Conservation (phyloP, 139 green algal species). For the Mesostigma viride region DNA sequence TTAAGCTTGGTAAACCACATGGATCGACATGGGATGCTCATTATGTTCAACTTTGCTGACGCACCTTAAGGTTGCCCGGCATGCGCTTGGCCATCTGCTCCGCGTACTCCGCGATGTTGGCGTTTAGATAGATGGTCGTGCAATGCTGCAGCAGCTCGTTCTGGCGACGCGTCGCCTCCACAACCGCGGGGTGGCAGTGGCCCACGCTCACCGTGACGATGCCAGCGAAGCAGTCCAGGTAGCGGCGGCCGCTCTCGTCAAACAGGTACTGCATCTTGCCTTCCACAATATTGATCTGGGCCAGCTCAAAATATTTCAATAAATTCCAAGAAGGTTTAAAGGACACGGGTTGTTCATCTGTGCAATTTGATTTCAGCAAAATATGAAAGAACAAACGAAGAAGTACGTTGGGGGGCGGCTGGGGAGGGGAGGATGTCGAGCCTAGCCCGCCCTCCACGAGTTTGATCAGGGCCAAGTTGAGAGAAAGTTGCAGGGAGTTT, state of each 20-base stretch:
- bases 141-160: conserved; percentile 62
- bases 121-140: conserved; percentile 78
- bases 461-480: too few relatives aligned
- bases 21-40: too few relatives aligned
- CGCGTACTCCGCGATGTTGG: conserved; percentile 60
- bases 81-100: conserved; percentile 66
- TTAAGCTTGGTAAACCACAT: too few relatives aligned
- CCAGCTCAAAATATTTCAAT: neutral
- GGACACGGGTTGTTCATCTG: neutral
- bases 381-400: neutral
- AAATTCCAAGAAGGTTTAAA: neutral
- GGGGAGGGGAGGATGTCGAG: too few relatives aligned
- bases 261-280: conserved; percentile 95
- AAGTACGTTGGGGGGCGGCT: too few relatives aligned
- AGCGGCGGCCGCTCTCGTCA: conserved; percentile 78
- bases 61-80: conserved; percentile 54
- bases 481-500: too few relatives aligned
- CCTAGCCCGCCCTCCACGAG: too few relatives aligned
- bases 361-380: neutral
- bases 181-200: conserved; percentile 65
- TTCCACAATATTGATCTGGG: conserved; percentile 78
- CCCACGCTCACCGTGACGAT: conserved; percentile 93
- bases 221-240: conserved; percentile 88
- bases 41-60: too few relatives aligned
- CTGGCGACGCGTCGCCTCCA: conserved; percentile 50